Percentiles rank a stretch among this genome's conserved stretches.
Conservation (phyloP, 805 yeast species). For the Wickerhamiella musiphila region DNA sequence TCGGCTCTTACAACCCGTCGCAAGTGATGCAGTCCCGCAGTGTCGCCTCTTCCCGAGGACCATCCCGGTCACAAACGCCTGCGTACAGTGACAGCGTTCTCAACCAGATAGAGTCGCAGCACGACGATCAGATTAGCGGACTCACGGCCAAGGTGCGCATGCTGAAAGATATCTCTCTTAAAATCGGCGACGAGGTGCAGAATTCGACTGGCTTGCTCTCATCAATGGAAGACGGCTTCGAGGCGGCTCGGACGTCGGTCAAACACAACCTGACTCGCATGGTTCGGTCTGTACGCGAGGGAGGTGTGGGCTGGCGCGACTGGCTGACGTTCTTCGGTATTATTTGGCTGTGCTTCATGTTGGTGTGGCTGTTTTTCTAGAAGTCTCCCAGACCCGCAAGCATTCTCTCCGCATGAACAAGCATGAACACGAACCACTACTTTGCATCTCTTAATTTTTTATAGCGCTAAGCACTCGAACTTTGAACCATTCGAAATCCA, state of each 20-base stretch:
- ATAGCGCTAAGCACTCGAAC: too few species aligned
- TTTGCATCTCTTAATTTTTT: too few species aligned
- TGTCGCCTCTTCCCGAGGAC: neutral
- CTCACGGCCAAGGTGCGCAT: conserved; percentile 38
- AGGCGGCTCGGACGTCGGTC: conserved; percentile 29
- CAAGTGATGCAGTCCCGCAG: conserved; percentile 8
- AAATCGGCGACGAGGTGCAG: conserved; percentile 50
- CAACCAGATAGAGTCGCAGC: conserved; percentile 48
- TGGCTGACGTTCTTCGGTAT: conserved; percentile 37
- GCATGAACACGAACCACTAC: too few species aligned
- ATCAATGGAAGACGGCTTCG: conserved; percentile 30
- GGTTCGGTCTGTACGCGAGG: conserved; percentile 44
- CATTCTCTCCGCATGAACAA: too few species aligned
- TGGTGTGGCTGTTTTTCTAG: conserved; percentile 27
- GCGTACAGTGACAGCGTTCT: conserved; percentile 34
- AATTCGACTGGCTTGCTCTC: conserved; percentile 32
- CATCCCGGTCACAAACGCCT: neutral
- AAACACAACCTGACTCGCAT: conserved; percentile 37
- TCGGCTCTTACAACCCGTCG: conserved; percentile 17
- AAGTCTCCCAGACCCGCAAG: too few species aligned
- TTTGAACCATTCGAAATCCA: too few species aligned
- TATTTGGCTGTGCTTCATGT: conserved; percentile 33
- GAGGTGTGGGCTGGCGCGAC: conserved; percentile 45
- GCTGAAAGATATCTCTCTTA: conserved; percentile 36
- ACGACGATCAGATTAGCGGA: conserved; percentile 37